phyloP scores from a whole-genome alignment of 345 rosid genomes.

The Bruguiera gymnorhiza region DNA sequence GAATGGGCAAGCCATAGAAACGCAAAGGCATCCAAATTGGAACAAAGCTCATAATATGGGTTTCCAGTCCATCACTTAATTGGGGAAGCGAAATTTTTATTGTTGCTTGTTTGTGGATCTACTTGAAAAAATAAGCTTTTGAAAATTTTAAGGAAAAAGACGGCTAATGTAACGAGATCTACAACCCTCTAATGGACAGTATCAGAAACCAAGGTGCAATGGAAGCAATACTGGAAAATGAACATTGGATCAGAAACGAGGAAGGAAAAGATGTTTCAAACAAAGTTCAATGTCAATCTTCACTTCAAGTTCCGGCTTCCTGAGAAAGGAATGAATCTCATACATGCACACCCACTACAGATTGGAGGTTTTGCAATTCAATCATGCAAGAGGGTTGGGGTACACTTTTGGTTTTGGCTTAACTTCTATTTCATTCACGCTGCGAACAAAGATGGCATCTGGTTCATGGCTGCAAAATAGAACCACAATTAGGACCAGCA shows the following conservation, averaged over 20 bases:
- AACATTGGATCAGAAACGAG: neutral
- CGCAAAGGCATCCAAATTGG: no score
- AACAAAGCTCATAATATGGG: no score
- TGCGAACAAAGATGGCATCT: slow-evolving; percentile 79
- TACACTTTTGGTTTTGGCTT: slow-evolving; percentile 88
- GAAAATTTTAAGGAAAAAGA: no score
- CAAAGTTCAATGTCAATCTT: neutral
- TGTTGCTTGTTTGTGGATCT: no score
- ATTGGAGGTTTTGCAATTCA: neutral
- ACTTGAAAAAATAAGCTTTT: no score
- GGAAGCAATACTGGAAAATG: neutral
- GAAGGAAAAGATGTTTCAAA: neutral
- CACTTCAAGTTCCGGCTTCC: slow-evolving; percentile 15
- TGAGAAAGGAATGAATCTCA: slow-evolving; percentile 17
- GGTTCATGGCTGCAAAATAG: slow-evolving; percentile 80
- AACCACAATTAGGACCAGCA: slow-evolving; percentile 9
- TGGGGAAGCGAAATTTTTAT: no score
- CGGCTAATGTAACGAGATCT: no score
- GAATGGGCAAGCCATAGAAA: no score
- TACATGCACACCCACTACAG: neutral
- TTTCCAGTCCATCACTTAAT: no score
- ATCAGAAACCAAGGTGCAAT: neutral
- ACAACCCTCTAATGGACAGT: no score
- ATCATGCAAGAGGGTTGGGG: slow-evolving; percentile 67
- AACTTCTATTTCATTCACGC: slow-evolving; percentile 89